Percentiles rank a stretch among this genome's conserved stretches.
Conservation (phyloP, 371 early-diverging fungal species). For the Mucor circinelloides region DNA sequence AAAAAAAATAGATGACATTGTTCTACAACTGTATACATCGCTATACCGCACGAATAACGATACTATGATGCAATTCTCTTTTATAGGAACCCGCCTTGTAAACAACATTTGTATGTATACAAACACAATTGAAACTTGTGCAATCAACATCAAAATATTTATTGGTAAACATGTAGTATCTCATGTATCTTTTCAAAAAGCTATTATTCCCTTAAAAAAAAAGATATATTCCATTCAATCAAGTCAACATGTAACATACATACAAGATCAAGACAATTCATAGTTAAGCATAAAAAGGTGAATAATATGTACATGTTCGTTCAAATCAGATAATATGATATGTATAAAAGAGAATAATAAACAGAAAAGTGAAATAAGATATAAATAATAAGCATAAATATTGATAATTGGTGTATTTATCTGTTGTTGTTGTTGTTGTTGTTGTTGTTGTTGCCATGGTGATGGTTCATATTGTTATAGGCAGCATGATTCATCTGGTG, state of each 20-base stretch:
- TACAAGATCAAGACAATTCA: background rate
- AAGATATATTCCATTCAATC: background rate
- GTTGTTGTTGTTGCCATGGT: background rate
- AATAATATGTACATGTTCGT: background rate
- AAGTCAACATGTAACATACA: background rate
- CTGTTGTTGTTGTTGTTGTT: background rate
- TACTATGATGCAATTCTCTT: background rate
- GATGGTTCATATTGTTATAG: background rate
- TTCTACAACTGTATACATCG: background rate
- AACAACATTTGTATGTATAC: background rate
- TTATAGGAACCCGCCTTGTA: background rate
- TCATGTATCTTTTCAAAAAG: background rate
- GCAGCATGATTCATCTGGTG: background rate
- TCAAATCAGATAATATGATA: background rate
- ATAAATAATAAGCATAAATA: background rate
- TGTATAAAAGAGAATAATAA: background rate
- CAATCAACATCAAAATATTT: background rate
- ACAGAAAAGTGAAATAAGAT: background rate
- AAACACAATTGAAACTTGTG: background rate
- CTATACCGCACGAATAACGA: background rate
- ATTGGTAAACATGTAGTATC: background rate
- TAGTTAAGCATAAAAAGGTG: background rate
- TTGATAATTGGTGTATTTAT: background rate
- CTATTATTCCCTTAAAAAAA: background rate
- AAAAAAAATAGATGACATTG: background rate